phyloP scores from a whole-genome alignment of 352 stramenopile genomes.

The Globisporangium ultimum region DNA sequence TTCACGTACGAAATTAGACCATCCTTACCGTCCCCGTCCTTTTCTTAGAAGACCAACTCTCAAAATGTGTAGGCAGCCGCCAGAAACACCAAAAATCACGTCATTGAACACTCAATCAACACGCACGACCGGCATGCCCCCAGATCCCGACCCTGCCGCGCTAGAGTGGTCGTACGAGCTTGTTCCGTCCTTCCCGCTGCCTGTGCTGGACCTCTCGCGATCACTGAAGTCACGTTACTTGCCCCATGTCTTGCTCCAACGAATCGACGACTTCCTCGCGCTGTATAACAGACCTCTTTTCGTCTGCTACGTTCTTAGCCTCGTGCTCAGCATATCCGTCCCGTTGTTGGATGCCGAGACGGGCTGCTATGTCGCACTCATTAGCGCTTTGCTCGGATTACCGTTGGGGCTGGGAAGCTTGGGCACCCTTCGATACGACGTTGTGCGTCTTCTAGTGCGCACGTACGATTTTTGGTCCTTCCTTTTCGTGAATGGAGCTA shows the following conservation, averaged over 20 bases:
- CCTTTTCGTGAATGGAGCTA: conserved; percentile 20
- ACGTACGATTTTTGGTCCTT: conserved; percentile 52
- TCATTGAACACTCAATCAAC: neutral
- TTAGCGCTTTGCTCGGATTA: conserved; percentile 20
- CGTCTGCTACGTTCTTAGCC: conserved; percentile 11
- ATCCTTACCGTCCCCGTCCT: too few species aligned
- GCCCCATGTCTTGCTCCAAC: conserved; percentile 12
- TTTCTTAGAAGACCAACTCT: too few species aligned
- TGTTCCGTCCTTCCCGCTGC: conserved; percentile 24
- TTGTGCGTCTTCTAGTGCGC: conserved; percentile 24
- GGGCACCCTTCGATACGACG: conserved; percentile 28
- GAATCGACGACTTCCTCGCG: conserved; percentile 21
- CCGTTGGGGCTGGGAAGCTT: conserved; percentile 27
- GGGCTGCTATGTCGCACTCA: conserved; percentile 13
- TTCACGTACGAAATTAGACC: too few species aligned
- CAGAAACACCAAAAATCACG: neutral
- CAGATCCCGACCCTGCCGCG: neutral
- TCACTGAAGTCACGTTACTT: conserved; percentile 29
- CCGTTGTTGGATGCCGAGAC: conserved; percentile 16
- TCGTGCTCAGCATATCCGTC: conserved; percentile 21
- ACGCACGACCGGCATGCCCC: conserved; percentile 1
- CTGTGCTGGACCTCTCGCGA: conserved; percentile 30
- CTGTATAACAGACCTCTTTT: conserved; percentile 21
- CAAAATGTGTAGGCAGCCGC: too few species aligned
- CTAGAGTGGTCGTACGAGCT: conserved; percentile 22